phyloP scores from a whole-genome alignment of 1,284 basidiomycete species.

The Coniophora puteana region DNA sequence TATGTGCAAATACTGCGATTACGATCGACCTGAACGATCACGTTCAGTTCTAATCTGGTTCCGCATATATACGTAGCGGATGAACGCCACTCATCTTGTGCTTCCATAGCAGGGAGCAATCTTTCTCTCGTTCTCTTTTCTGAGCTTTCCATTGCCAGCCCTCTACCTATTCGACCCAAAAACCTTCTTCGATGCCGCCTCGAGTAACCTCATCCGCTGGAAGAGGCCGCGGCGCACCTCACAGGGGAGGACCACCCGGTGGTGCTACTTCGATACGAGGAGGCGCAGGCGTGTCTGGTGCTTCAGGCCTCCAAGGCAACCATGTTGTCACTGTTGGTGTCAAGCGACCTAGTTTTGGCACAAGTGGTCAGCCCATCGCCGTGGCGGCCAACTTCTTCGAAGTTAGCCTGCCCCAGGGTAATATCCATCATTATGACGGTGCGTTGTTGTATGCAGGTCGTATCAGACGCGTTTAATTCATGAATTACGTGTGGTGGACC shows the following conservation, averaged over 20 bases:
- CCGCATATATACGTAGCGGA: too few species aligned
- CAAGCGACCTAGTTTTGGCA: constrained; percentile 58
- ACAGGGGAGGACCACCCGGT: constrained; percentile 6
- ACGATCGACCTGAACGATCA: too few species aligned
- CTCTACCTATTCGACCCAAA: too few species aligned
- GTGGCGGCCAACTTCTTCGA: constrained; percentile 68
- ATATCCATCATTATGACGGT: constrained; percentile 77
- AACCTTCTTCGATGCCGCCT: constrained; percentile 5
- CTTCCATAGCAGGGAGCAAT: too few species aligned
- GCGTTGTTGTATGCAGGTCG: constrained; percentile 19
- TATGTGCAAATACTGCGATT: too few species aligned
- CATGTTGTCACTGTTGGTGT: constrained; percentile 63
- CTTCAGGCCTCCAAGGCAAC: constrained; percentile 27
- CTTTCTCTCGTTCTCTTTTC: too few species aligned
- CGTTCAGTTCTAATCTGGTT: too few species aligned
- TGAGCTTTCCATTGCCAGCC: too few species aligned
- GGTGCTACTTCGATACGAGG: constrained; percentile 4
- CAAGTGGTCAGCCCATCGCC: constrained; percentile 43
- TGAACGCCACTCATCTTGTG: too few species aligned
- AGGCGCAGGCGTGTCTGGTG: constrained; percentile 21
- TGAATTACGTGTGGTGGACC: constrained; percentile 2
- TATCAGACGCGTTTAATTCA: constrained; percentile 16
- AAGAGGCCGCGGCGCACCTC: constrained; percentile 8
- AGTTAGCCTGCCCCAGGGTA: constrained; percentile 52
- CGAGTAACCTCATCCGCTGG: constrained; percentile 15